Evolutionary conservation across 1,284 basidiomycete genomes (phyloP), one percentile per base, ranked within the genome.

Genomic region (Fistulinella staudtii): DNA sequence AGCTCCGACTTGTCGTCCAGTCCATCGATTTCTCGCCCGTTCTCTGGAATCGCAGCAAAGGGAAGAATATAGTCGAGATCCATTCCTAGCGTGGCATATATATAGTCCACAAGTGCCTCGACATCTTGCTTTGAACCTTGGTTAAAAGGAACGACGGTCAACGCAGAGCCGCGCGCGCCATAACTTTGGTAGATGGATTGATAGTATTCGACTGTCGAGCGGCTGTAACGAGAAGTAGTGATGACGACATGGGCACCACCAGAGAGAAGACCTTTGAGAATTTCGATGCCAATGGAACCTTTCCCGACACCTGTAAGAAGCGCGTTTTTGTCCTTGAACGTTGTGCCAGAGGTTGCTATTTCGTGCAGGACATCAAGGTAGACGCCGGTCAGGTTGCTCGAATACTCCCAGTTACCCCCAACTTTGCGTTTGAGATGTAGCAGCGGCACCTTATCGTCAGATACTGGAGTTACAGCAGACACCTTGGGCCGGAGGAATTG

Each of bases 81-180:
- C 72, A 99, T 82, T 38, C 87, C 86, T 46, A 97, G 82, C 34
- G 85, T 93, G 35, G 88, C 82, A 72, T 98, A 99, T 68, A 99
- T 95, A 70, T 99, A 99, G 71, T 98, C 94, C 57, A 99, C 85
- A 44, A 99, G 81, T 9, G 93, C 91, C 63, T 99, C 94, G 31
- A 95, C 90, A 59, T 99, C 96, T 68, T 98, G 94, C 71, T 91
- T 94, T 11, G 95, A 98, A 39, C 88, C 93, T 68, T 96, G 94
- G 64, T 99, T 99, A 82, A 98, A 98, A 27, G 95, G 95, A 23
- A 99, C 94, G 36, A 99, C 94, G 14, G 93, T 95, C 41, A 99
- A 78, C 30, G 93, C 90, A 29, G 95, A 95, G 23, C 93, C 95
- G 53, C 92, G 88, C 58, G 91, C 92, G 33, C 95, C 95, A 58